phyloP scores from a whole-genome alignment of 2,329 filamentous ascomycete genomes.

The Onygena corvina region DNA sequence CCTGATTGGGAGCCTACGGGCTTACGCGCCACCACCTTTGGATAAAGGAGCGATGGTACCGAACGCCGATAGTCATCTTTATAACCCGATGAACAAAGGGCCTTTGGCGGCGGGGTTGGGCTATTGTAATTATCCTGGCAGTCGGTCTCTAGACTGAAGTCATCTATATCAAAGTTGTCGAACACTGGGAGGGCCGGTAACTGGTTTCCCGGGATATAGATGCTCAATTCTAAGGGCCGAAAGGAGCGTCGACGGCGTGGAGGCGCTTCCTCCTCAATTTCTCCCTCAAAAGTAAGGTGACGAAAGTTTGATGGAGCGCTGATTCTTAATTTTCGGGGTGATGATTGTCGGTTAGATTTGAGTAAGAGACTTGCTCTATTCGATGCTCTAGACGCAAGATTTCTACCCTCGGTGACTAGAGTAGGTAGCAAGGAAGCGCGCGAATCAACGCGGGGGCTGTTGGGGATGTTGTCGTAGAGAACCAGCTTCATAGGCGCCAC shows the following conservation, averaged over 20 bases:
- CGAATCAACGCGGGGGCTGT: slow-evolving; percentile 22
- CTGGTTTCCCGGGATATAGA: slow-evolving; percentile 34
- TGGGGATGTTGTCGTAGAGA: slow-evolving; percentile 32
- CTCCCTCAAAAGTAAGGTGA: slow-evolving; percentile 20
- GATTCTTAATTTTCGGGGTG: slow-evolving; percentile 28
- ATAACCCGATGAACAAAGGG: slow-evolving; percentile 19
- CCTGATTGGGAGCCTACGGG: slow-evolving; percentile 15
- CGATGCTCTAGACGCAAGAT: slow-evolving; percentile 29
- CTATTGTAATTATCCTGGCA: slow-evolving; percentile 9
- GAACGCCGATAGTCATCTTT: slow-evolving; percentile 13
- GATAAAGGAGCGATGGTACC: slow-evolving; percentile 15
- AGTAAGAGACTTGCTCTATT: slow-evolving; percentile 32
- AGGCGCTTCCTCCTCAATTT: no score
- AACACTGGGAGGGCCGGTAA: slow-evolving; percentile 37
- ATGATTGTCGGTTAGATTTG: slow-evolving; percentile 24
- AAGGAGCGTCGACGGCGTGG: slow-evolving; percentile 20
- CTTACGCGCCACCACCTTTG: slow-evolving; percentile 27
- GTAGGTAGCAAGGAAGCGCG: slow-evolving; percentile 29
- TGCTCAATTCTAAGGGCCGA: slow-evolving; percentile 37
- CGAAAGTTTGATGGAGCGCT: slow-evolving; percentile 35
- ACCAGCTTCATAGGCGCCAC: slow-evolving; percentile 37
- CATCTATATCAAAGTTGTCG: slow-evolving; percentile 27
- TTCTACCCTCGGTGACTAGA: slow-evolving; percentile 30
- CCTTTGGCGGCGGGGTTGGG: slow-evolving; percentile 26
- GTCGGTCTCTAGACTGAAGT: slow-evolving; percentile 10